phyloP scores from a whole-genome alignment of 768 basidiomycete species.

The Pleurotus eryngii region DNA sequence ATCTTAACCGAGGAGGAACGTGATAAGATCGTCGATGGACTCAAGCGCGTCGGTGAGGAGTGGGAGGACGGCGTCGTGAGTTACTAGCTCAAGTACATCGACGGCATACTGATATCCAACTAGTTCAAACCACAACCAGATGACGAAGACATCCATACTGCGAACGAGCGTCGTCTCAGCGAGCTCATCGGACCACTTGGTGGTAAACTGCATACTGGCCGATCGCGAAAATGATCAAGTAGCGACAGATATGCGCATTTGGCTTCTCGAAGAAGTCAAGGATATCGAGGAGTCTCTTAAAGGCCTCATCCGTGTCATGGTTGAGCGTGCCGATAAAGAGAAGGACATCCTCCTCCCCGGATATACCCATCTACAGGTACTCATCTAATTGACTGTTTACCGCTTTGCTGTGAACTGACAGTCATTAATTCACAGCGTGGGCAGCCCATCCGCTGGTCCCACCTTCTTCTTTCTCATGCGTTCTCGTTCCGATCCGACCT shows the following conservation, averaged over 20 bases:
- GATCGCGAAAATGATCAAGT: conserved; percentile 97
- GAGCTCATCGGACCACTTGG: conserved; percentile 91
- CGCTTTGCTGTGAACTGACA: too few species aligned
- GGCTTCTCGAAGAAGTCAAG: conserved; percentile 80
- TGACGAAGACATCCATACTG: conserved; percentile 99
- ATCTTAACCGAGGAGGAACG: conserved; percentile 82
- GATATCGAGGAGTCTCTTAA: conserved; percentile 68
- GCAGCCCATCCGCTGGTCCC: conserved; percentile 99
- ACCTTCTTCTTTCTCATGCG: conserved; percentile 92
- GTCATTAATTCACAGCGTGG: conserved; percentile 59
- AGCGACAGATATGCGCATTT: conserved; percentile 96
- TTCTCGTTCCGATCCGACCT: conserved; percentile 91
- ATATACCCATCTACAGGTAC: conserved; percentile 95
- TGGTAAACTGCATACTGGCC: conserved; percentile 95
- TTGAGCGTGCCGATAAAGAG: conserved; percentile 91
- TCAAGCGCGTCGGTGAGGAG: conserved; percentile 74
- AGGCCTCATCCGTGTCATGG: conserved; percentile 82
- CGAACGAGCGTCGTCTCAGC: conserved; percentile 91
- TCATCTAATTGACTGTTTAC: conserved; percentile 9
- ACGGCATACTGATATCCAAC: not conserved
- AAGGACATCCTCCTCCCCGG: conserved; percentile 89
- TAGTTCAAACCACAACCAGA: conserved; percentile 80
- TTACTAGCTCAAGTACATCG: conserved; percentile 7
- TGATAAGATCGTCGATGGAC: conserved; percentile 65
- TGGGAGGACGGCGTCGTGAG: conserved; percentile 78